Evolutionary conservation across 2,329 filamentous ascomycete species (phyloP), one percentile per base, ranked within the genome.

Genomic region (Colletotrichum theobromicola): DNA sequence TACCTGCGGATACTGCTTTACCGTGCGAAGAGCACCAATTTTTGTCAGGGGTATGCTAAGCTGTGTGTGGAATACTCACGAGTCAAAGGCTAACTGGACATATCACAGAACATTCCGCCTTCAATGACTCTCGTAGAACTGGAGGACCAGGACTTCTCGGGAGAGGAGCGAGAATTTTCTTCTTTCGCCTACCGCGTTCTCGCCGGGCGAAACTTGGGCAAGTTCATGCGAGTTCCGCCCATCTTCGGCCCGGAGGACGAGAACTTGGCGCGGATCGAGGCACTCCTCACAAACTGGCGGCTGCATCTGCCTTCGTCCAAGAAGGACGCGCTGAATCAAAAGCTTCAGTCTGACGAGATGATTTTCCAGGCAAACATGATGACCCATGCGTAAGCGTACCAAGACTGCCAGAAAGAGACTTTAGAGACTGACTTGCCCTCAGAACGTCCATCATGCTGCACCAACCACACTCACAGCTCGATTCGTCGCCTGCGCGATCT

Each of bases 331-430:
- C 86, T 97, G 67, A 90, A 91, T 74, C 89, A 90, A 76, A 91
- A 93, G 78, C 93, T 94, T 35, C 89, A 91, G 67, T 88, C 96
- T 13, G 96, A 98, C 81, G 95, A 98, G 84, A 93, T 98, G 90
- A 92, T 98, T 83, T 98, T 98, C 84, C 95, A 97, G 82, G 95
- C 94, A 1, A 93, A 94, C 76, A 96, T 97, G 91, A 94, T 98
- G 79, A 89, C 86, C 35, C 85, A 91, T 76, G 89, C 89, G 87
- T 88, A 82, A 79, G 87, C 83, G 13, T n/a, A 24, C 21, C 6
- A 35, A 16, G 60, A 5, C 60, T 21, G 12, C 32, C 6, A 7
- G 16, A n/a, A 35, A 61, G 15, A 34, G 30, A 21, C n/a, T 28
- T 9, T 9, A 24, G 24, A 10, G 35, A 24, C 60, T 62, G 3